phyloP scores from a whole-genome alignment of 2,329 filamentous ascomycete species.

The Pleoardoris graminearum region DNA sequence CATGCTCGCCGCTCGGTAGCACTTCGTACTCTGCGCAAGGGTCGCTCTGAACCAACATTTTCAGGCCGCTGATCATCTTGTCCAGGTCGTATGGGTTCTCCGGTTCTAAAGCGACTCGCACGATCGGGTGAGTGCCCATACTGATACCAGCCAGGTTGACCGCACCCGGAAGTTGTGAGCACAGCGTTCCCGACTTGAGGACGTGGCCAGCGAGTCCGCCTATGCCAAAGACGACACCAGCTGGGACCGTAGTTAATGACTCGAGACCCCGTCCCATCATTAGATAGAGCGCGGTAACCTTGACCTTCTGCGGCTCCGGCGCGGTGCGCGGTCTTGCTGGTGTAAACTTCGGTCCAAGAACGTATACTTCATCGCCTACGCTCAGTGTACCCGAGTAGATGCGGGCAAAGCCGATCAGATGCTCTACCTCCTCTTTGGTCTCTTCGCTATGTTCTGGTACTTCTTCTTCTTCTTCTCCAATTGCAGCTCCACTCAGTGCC shows the following conservation, averaged over 20 bases:
- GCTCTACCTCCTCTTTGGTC: constrained; percentile 73
- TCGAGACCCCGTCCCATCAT: constrained; percentile 94
- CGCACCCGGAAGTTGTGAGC: constrained; percentile 81
- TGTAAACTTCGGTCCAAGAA: constrained; percentile 90
- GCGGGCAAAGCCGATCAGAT: constrained; percentile 90
- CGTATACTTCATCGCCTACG: constrained; percentile 88
- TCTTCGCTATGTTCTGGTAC: constrained; percentile 47
- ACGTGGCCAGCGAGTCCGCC: constrained; percentile 89
- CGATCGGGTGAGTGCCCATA: constrained; percentile 84
- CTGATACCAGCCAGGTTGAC: constrained; percentile 88
- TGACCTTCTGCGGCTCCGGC: constrained; percentile 79
- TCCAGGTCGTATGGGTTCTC: constrained; percentile 86
- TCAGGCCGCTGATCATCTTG: constrained; percentile 90
- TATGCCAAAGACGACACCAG: constrained; percentile 94
- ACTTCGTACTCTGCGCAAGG: constrained; percentile 96
- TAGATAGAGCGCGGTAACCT: constrained; percentile 85
- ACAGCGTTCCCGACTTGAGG: constrained; percentile 93
- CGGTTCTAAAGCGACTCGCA: constrained; percentile 93
- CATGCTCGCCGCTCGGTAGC: constrained; percentile 89
- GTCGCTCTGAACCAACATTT: constrained; percentile 88
- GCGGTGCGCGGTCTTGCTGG: constrained; percentile 72
- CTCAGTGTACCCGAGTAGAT: constrained; percentile 89
- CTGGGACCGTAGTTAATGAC: constrained; percentile 79
- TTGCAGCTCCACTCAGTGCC: constrained; percentile 63
- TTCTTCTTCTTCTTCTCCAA: constrained; percentile 49